Evolutionary conservation across 345 rosid genomes (phyloP), one percentile per base, ranked within the genome.

Genomic region (Chamaenerion angustifolium): DNA sequence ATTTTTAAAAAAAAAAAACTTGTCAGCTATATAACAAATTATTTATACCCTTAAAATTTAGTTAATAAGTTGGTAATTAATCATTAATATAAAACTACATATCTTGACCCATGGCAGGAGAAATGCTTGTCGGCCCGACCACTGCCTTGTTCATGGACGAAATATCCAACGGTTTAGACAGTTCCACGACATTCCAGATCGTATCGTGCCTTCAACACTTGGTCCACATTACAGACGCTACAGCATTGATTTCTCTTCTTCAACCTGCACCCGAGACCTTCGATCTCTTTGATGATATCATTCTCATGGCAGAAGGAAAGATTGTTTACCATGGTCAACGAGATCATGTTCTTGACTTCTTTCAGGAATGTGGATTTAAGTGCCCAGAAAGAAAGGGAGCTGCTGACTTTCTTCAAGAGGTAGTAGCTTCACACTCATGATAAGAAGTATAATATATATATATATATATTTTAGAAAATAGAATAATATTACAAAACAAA

Each of bases 101-200:
- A n/a, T n/a, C n/a, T n/a, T n/a, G 5, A 23, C 5, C 5, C 2
- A 23, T 23, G 27, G 59, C 77, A 76, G 93, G 77, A 31, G 93
- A 83, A 68, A 77, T 83, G 80, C 67, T 75, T 43, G 82, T 83
- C 9, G 84, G 87, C 8, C 82, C 93, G 8, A 66, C 62, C 13
- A 77, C 68, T 68, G 74, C 87, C 19, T 18, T 83, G 10, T 75
- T 83, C 52, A 77, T 83, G 93, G 93, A 80, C 44, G 87, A 83
- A 63, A 77, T 83, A 58, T 67, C 84, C 8, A 77, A 74, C 12
- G 93, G 87, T 8, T 64, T 80, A 42, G 93, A 83, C 59, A 83
- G 82, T 53, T 83, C 84, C 1, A 80, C 87, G 12, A 64, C 84
- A 8, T 75, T 56, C 60, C 93, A 80, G 74, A 66, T 82, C 41